A percentile compares a stretch with the other conserved stretches of the same genome.
Evolutionary conservation across 768 basidiomycete species (phyloP).

Genomic region (Mycena metata): DNA sequence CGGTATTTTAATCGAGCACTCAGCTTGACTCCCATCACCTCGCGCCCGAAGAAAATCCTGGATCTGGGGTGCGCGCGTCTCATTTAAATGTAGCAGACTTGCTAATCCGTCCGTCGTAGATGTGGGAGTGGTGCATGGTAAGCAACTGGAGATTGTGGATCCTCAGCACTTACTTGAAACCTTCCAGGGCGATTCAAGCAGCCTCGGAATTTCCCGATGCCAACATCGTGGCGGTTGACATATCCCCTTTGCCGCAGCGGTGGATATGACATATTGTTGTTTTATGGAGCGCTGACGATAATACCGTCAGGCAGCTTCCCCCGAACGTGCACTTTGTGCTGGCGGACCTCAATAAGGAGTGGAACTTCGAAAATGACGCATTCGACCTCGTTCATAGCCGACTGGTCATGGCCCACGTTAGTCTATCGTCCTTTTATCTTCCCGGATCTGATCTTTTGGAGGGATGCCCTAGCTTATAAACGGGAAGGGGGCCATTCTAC

Average conservation of each 20-base stretch:
- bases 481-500: not conserved
- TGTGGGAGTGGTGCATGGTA: constrained; percentile 15
- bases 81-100: not conserved
- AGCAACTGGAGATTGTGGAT: not conserved
- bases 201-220: constrained; percentile 10
- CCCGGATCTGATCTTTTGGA: too few species aligned
- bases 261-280: not conserved
- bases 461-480: not conserved
- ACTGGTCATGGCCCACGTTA: constrained; percentile 2
- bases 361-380: not conserved
- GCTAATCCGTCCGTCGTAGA: not conserved
- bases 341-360: constrained; percentile 1
- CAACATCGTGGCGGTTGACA: constrained; percentile 2
- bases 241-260: constrained; percentile 1
- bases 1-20: not conserved
- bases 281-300: not conserved
- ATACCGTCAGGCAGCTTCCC: constrained; percentile 1
- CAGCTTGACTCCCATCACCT: not conserved
- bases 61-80: constrained; percentile 7
- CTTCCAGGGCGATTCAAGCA: not conserved
- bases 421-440: not conserved
- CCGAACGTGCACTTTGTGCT: constrained; percentile 5
- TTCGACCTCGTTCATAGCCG: constrained; percentile 25
- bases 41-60: not conserved
- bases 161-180: not conserved